These are phyloP conservation scores for Penicilliopsis zonata DNA, from an alignment of 495 filamentous ascomycete species.

Conservation along the genomic window DNA sequence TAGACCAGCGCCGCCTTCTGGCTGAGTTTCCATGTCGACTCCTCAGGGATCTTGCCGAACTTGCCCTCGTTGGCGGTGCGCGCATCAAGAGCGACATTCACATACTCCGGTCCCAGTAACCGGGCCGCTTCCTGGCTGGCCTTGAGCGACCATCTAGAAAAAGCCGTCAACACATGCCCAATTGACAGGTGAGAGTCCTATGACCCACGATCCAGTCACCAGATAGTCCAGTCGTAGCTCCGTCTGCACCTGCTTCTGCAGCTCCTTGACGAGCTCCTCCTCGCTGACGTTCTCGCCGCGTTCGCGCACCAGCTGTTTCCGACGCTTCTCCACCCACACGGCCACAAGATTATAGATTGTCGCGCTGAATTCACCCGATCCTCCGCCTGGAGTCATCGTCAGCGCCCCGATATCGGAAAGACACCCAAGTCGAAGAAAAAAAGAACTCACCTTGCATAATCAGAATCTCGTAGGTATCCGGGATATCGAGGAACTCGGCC, in stretches of 20 bases:
- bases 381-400: too few relatives aligned
- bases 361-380: conserved; percentile 72
- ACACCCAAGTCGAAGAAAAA: too few relatives aligned
- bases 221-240: conserved; percentile 78
- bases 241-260: conserved; percentile 49
- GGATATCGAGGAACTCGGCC: conserved; percentile 59
- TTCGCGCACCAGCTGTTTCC: conserved; percentile 13
- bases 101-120: conserved; percentile 60
- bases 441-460: conserved; percentile 55
- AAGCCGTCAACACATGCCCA: too few relatives aligned
- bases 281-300: conserved; percentile 25
- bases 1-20: conserved; percentile 67
- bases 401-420: too few relatives aligned
- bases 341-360: conserved; percentile 69
- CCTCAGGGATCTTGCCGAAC: conserved; percentile 72
- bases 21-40: conserved; percentile 66
- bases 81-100: conserved; percentile 68
- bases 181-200: too few relatives aligned
- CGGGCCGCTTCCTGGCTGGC: conserved; percentile 75
- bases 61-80: conserved; percentile 64
- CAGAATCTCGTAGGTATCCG: conserved; percentile 62
- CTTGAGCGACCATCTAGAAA: conserved; percentile 73
- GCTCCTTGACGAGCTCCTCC: conserved; percentile 43
- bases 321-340: conserved; percentile 62
- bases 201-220: conserved; percentile 59